A percentile compares a stretch with the other conserved stretches of the same genome.
These are phyloP conservation scores for Colletotrichum tabaci DNA, from an alignment of 2,329 filamentous ascomycete genomes.

Conservation along the genomic window DNA sequence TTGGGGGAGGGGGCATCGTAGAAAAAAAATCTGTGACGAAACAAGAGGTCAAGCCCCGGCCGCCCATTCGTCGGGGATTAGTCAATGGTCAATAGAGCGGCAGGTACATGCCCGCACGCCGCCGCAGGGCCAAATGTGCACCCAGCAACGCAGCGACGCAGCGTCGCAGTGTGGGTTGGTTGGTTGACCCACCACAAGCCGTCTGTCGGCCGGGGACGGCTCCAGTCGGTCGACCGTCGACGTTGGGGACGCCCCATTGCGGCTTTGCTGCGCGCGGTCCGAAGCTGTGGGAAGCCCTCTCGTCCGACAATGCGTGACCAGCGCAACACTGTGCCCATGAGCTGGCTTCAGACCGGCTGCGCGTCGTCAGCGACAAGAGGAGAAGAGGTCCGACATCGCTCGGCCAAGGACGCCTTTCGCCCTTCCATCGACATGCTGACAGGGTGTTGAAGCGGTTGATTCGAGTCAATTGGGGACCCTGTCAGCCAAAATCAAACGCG, in stretches of 20 bases:
- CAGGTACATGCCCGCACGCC: slow-evolving; percentile 18
- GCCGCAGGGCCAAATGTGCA: background rate
- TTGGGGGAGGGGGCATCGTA: background rate
- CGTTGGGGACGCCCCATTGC: slow-evolving; percentile 31
- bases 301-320: slow-evolving; percentile 2
- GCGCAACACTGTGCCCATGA: background rate
- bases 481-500: background rate
- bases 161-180: background rate
- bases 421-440: slow-evolving; percentile 26
- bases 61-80: slow-evolving; percentile 34
- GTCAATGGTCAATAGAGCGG: slow-evolving; percentile 15
- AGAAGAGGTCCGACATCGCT: slow-evolving; percentile 14
- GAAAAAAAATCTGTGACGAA: slow-evolving; percentile 39
- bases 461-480: slow-evolving; percentile 10
- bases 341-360: background rate
- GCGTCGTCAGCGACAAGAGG: background rate
- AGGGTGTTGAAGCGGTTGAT: slow-evolving; percentile 7
- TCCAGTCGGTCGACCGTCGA: slow-evolving; percentile 39
- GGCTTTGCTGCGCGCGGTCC: slow-evolving; percentile 41
- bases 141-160: background rate
- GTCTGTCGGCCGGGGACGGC: slow-evolving; percentile 40
- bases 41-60: slow-evolving; percentile 40
- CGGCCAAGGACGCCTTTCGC: slow-evolving; percentile 33
- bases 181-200: slow-evolving; percentile 38
- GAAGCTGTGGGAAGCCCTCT: slow-evolving; percentile 19